Base-by-base conservation (phyloP, 106 monocot genomes). In the Chionographis japonica region DNA sequence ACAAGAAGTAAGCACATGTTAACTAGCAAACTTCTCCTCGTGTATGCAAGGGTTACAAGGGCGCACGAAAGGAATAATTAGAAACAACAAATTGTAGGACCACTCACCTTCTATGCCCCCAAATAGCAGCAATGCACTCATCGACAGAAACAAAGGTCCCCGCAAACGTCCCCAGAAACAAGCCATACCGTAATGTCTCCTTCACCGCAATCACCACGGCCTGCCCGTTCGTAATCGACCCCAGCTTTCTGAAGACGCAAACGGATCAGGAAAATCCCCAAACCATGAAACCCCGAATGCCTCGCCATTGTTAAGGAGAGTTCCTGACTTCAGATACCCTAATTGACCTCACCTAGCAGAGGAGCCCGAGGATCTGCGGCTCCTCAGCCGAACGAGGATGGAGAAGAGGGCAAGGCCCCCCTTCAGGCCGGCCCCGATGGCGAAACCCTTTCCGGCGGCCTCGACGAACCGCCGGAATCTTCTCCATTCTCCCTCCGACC, bases 371-470 rank as follows among this genome's bases (percentile, higher is more conserved):
- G 75, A 81, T 69, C 87, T 77, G 66, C 98, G 84, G 71, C 82
- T 89, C 79, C 67, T 74, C 67, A 98, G 63, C 43, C 98, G 77
- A 15, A 69, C 82, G 8, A 98, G 81, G 65, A 98, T 81, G 18
- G 93, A 84, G 75, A 98, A 98, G 13, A 98, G 66, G 7, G 98
- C 83, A 20, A 98, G 83, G 57, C 98, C 98, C 5, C 98, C 98
- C 71, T 98, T 98, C 12, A 98, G 68, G 7, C 98, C 98, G 0
- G 87, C 90, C 6, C 98, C 98, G 51, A 98, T 98, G 13, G 79
- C 78, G 67, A 98, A 98, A 1, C 98, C 98, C 77, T 98, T 98
- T 6, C 74, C 85, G 14, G 92, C 72, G 8, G 98, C 98, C 80
- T 79, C 76, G 40, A 85, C 27, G 68, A 83, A 88, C 43, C 98